These are phyloP conservation scores for Talaromyces adpressus DNA, from an alignment of 495 filamentous ascomycete species.

Conservation along the genomic window DNA sequence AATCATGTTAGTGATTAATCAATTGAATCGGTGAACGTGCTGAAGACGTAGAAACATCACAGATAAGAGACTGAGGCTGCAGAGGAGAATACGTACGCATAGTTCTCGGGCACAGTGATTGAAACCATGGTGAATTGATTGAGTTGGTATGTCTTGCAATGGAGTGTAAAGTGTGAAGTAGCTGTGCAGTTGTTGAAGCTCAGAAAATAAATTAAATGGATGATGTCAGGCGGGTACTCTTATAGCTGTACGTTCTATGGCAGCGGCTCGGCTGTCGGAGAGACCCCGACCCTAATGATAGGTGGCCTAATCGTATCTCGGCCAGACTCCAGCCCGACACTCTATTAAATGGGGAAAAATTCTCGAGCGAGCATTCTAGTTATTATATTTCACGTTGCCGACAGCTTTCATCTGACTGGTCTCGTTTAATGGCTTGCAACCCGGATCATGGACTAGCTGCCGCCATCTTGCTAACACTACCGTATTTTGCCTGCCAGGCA, in stretches of 20 bases:
- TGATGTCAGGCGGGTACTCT: background rate
- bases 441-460: background rate
- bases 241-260: background rate
- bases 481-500: conserved; percentile 97
- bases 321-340: background rate
- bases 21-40: background rate
- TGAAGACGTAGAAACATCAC: background rate
- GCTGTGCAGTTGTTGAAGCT: background rate
- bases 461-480: conserved; percentile 50
- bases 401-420: background rate
- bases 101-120: conserved; percentile 41
- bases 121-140: conserved; percentile 22
- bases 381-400: background rate
- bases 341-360: background rate
- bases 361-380: background rate
- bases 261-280: background rate
- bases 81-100: conserved; percentile 31
- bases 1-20: background rate
- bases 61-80: background rate
- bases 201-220: background rate
- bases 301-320: background rate
- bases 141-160: background rate
- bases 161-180: background rate
- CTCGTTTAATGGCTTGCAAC: background rate
- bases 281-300: background rate